Evolutionary conservation across 345 rosid genomes (phyloP).

Genomic region (Bruguiera gymnorhiza): DNA sequence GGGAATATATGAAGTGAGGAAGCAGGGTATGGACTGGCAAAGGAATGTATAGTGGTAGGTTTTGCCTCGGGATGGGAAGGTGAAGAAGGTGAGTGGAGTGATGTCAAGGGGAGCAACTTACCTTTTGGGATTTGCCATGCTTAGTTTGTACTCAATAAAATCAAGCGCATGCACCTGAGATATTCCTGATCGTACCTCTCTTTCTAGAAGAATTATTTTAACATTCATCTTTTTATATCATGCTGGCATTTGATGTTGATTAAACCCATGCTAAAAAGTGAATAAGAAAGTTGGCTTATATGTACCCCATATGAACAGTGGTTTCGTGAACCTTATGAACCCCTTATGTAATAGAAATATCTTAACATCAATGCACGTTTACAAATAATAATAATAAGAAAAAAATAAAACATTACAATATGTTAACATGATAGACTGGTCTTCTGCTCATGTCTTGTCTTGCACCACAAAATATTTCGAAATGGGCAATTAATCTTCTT

Average conservation of each 20-base stretch:
- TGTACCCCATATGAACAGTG: background rate
- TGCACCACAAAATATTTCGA: too few relatives aligned
- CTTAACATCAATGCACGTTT: too few relatives aligned
- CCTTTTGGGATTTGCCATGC: constrained; percentile 60
- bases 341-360: too few relatives aligned
- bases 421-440: too few relatives aligned
- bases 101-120: constrained; percentile 49
- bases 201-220: constrained; percentile 14
- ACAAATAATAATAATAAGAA: too few relatives aligned
- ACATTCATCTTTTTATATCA: constrained; percentile 19
- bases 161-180: constrained; percentile 51
- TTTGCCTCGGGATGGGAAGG: constrained; percentile 64
- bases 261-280: constrained; percentile 8
- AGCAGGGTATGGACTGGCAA: constrained; percentile 18
- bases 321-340: too few relatives aligned
- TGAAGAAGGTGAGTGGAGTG: constrained; percentile 62
- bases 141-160: constrained; percentile 46
- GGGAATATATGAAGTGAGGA: constrained; percentile 5
- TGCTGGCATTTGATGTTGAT: constrained; percentile 23
- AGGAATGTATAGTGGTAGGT: constrained; percentile 29
- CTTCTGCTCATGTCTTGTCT: too few relatives aligned
- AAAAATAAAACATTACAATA: too few relatives aligned
- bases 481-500: too few relatives aligned
- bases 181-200: constrained; percentile 26
- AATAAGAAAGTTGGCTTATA: constrained; percentile 39